Conservation (phyloP, 495 filamentous ascomycete genomes). For the Penicillium ochrochloron region DNA sequence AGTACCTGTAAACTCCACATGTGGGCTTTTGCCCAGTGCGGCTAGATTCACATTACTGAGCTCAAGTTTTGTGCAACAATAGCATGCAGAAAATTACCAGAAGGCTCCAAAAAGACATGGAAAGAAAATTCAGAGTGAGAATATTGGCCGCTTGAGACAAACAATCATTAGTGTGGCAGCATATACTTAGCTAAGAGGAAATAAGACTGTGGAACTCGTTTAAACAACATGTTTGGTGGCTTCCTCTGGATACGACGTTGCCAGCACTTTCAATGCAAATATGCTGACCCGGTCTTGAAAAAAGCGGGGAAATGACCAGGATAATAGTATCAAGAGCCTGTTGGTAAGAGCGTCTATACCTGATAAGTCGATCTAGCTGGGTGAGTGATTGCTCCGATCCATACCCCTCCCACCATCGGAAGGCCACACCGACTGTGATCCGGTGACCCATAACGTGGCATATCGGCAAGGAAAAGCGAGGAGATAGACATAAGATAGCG, state of each 20-base stretch:
- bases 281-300: constrained; percentile 8
- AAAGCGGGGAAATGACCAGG: constrained; percentile 1
- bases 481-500: background rate
- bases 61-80: no score
- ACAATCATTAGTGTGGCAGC: background rate
- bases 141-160: background rate
- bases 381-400: constrained; percentile 7
- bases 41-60: no score
- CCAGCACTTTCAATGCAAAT: background rate
- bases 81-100: no score
- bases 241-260: constrained; percentile 3
- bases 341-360: constrained; percentile 5
- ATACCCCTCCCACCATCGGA: constrained; percentile 29
- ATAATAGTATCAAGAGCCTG: background rate
- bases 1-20: no score
- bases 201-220: background rate
- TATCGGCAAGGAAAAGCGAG: constrained; percentile 12
- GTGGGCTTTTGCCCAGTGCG: no score
- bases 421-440: constrained; percentile 21
- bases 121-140: background rate
- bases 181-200: no score
- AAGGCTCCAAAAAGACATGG: no score
- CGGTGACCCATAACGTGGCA: constrained; percentile 14
- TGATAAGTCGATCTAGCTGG: constrained; percentile 12
- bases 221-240: background rate